Evolutionary conservation across 805 yeast genomes (phyloP).

Genomic region (Pichia ethanolica): DNA sequence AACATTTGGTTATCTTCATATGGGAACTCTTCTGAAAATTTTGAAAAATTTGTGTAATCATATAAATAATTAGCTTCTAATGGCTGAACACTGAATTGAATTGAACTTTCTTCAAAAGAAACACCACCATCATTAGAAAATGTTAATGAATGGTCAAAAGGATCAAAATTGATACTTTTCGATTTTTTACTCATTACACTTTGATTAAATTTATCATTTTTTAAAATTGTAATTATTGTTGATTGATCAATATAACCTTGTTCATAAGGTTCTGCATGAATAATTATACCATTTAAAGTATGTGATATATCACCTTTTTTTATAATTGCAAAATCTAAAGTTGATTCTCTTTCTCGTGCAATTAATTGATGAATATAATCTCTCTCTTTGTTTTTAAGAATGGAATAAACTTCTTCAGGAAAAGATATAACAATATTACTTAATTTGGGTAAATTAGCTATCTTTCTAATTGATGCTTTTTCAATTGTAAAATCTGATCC

Average conservation of each 20-base stretch:
- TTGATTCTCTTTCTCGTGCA: conserved; percentile 28
- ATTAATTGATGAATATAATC: conserved; percentile 28
- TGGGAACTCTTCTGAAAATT: conserved; percentile 14
- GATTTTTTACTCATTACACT: no score
- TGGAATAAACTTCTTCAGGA: conserved; percentile 40
- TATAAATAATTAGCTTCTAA: conserved; percentile 8
- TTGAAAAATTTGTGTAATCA: conserved; percentile 14
- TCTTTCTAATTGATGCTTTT: conserved; percentile 30
- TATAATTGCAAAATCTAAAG: conserved; percentile 19
- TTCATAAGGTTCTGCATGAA: conserved; percentile 63
- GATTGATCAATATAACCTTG: conserved; percentile 49
- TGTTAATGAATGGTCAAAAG: background rate
- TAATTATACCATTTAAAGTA: conserved; percentile 41
- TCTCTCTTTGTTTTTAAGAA: conserved; percentile 31
- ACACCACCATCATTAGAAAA: background rate
- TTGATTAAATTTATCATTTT: conserved; percentile 10
- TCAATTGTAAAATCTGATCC: conserved; percentile 37
- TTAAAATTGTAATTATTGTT: conserved; percentile 51
- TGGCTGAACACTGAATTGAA: background rate
- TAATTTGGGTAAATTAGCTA: conserved; percentile 26
- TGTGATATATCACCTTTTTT: conserved; percentile 38
- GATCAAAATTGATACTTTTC: conserved; percentile 5
- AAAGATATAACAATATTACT: conserved; percentile 34
- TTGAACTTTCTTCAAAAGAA: background rate
- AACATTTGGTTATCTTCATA: conserved; percentile 40